phyloP scores from a whole-genome alignment of 2,329 filamentous ascomycete genomes.

The Cordyceps fumosorosea region DNA sequence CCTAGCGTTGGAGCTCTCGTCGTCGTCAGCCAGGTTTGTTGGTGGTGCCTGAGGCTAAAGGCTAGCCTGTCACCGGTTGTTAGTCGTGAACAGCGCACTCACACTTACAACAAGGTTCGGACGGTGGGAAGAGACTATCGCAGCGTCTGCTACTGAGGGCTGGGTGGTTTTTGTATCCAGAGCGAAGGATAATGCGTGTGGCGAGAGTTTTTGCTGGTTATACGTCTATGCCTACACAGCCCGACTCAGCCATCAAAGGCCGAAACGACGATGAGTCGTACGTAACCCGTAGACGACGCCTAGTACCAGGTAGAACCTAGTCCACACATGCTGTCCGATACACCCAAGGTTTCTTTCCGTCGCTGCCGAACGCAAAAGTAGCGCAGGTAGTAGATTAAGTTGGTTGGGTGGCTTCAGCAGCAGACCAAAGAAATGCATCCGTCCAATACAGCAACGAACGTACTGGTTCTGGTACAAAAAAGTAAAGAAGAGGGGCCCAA shows the following conservation, averaged over 20 bases:
- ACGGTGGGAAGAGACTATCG: not conserved
- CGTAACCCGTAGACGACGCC: not conserved
- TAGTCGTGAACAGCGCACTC: not conserved
- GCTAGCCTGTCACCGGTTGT: not conserved
- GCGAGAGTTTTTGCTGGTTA: not conserved
- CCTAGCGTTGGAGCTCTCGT: not conserved
- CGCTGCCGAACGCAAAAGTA: not conserved
- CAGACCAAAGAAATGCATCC: not conserved
- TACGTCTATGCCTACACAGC: not conserved
- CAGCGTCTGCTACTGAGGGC: not conserved
- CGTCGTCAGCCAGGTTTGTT: not conserved
- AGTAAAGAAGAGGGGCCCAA: slow-evolving; percentile 1
- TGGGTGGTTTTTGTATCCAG: not conserved
- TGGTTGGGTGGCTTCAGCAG: not conserved
- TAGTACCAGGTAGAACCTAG: not conserved
- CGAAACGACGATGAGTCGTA: not conserved
- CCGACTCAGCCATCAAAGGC: not conserved
- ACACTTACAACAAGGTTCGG: not conserved
- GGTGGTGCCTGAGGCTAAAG: slow-evolving; percentile 7
- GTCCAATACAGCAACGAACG: not conserved
- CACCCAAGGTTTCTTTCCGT: not conserved
- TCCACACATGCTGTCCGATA: not conserved
- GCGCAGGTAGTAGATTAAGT: not conserved
- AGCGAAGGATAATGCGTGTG: not conserved
- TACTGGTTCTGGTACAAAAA: not conserved